A percentile compares a stretch with the other conserved stretches of the same genome.
These are phyloP conservation scores for Arxiozyma bovina DNA, from an alignment of 1,139 yeast genomes.

Conservation along the genomic window DNA sequence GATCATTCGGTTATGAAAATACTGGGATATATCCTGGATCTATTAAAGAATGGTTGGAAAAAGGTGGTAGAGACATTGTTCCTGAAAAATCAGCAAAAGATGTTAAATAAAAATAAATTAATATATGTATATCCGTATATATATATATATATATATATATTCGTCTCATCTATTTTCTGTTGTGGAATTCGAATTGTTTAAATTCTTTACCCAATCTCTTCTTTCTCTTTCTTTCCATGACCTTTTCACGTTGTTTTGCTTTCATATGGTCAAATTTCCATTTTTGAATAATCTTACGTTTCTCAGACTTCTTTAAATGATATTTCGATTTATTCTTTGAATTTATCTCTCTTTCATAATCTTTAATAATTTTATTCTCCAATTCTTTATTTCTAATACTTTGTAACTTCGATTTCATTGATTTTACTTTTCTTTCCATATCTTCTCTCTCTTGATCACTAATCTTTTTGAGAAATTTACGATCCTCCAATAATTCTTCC, in stretches of 20 bases:
- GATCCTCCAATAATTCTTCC: conserved; percentile 47
- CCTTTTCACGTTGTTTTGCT: conserved; percentile 73
- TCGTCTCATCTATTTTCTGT: conserved; percentile 12
- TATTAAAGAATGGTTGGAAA: conserved; percentile 72
- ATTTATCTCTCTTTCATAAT: conserved; percentile 33
- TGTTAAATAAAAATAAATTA: background rate
- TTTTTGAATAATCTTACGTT: conserved; percentile 75
- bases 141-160: background rate
- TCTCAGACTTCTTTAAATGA: conserved; percentile 71
- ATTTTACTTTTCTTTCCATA: conserved; percentile 45
- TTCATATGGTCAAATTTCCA: conserved; percentile 85
- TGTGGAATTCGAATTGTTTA: conserved; percentile 58
- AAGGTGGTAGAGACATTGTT: conserved; percentile 28
- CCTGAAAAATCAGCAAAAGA: conserved; percentile 6
- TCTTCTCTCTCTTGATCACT: conserved; percentile 44
- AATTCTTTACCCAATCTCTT: conserved; percentile 87
- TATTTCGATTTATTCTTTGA: conserved; percentile 33
- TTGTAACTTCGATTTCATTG: conserved; percentile 67
- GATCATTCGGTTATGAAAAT: conserved; percentile 75
- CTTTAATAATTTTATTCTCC: conserved; percentile 53
- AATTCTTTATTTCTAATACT: conserved; percentile 68
- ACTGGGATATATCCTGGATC: conserved; percentile 78
- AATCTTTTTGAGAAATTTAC: conserved; percentile 41
- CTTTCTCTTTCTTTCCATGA: conserved; percentile 89
- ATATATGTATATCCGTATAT: background rate